Base-by-base conservation (phyloP, 75 land plant genomes). In the Picea glauca region DNA sequence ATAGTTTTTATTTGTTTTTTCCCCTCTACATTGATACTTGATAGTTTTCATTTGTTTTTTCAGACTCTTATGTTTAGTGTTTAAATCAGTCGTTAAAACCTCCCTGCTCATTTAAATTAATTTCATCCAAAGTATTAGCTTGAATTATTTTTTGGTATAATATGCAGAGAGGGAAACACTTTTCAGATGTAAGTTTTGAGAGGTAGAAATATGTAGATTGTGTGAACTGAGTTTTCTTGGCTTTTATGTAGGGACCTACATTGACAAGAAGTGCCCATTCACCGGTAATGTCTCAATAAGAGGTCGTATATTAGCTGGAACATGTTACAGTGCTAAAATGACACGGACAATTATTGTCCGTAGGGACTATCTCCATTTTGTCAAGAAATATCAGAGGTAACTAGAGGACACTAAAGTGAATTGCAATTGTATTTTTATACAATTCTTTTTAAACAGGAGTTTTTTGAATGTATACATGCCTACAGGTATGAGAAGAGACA, bases 211-310 rank as follows among this genome's bases (percentile, higher is more conserved):
- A 40, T 4, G 43, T 40, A 4, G 56, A 50, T 50, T 50, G 56
- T 9, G 56, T 50, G 1, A 21, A 62, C 23, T 62, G 8, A 1
- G 23, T 62, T 23, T 62, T 20, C 63, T 17, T 79, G 17, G 40
- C 60, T n/a, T 56, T 40, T 59, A 38, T 81, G 11, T 81, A 87
- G 89, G 89, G 13, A 87, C 84, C 1, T 87, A 87, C 81, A 87
- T 87, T 38, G 89, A 87, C 77, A 87, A 87, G 84, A 87, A 87
- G 64, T 87, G 89, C 81, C 89, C 89, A 11, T 87, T 87, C 43
- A 87, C 89, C 31, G 87, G 89, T 15, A 76, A 78, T 62, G 89
- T 87, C 31, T 87, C 89, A 32, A 87, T 87, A 59, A 82, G 89
- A 56, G 89, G 89, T 26, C 80, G 89, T 46, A 85, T 87, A 33